Evolutionary conservation across 805 yeast species (phyloP).

Genomic region (Lipomyces starkeyi): DNA sequence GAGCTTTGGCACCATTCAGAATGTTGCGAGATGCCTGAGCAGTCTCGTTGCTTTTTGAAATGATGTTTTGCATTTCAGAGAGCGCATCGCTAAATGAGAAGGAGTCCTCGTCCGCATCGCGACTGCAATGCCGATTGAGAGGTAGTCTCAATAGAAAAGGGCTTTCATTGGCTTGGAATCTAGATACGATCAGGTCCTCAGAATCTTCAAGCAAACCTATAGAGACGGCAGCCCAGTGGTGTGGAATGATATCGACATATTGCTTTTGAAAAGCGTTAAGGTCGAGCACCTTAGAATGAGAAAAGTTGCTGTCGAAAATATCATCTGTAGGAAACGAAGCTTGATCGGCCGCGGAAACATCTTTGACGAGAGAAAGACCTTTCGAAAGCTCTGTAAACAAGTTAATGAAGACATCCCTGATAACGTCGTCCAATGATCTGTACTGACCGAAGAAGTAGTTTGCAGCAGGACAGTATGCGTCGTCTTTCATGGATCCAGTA

Average conservation of each 20-base stretch:
- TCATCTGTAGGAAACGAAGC: slow-evolving; percentile 3
- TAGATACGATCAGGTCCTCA: slow-evolving; percentile 63
- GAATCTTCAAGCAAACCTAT: slow-evolving; percentile 64
- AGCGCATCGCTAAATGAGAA: slow-evolving; percentile 56
- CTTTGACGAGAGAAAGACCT: slow-evolving; percentile 22
- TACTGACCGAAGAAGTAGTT: slow-evolving; percentile 27
- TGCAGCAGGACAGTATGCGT: slow-evolving; percentile 15
- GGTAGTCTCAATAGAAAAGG: slow-evolving; percentile 67
- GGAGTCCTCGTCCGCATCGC: slow-evolving; percentile 53
- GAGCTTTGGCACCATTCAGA: slow-evolving; percentile 48
- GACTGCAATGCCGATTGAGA: slow-evolving; percentile 55
- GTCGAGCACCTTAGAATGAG: slow-evolving; percentile 28
- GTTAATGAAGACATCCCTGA: neutral
- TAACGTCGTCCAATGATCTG: neutral
- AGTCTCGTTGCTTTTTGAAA: slow-evolving; percentile 64
- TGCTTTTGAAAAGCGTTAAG: slow-evolving; percentile 31
- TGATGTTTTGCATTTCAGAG: slow-evolving; percentile 57
- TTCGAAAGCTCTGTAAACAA: slow-evolving; percentile 22
- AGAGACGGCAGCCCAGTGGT: slow-evolving; percentile 62
- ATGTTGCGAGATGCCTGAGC: slow-evolving; percentile 28
- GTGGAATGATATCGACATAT: slow-evolving; percentile 49
- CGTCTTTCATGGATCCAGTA: slow-evolving; percentile 16
- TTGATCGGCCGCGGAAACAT: slow-evolving; percentile 18
- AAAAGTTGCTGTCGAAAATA: slow-evolving; percentile 16
- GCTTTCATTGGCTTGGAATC: slow-evolving; percentile 46